A percentile compares a stretch with the other conserved stretches of the same genome.
Evolutionary conservation across 2,329 filamentous ascomycete species (phyloP).

Genomic region (Exophiala calicioides): DNA sequence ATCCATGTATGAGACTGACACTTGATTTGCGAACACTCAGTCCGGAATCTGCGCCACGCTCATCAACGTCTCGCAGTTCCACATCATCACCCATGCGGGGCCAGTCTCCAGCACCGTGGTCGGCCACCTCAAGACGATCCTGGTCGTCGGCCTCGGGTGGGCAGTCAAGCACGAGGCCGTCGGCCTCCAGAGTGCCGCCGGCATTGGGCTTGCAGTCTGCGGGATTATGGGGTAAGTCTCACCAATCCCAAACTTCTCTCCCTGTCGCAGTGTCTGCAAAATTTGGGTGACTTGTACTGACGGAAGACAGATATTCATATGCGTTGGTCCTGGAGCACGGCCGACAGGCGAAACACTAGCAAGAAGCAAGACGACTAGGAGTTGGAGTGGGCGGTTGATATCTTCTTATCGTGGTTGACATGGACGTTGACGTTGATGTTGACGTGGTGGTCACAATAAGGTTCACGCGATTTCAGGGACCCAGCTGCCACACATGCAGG

Average conservation of each 20-base stretch:
- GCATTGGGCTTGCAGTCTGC: conserved; percentile 6
- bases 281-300: background rate
- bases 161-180: conserved; percentile 11
- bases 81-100: conserved; percentile 43
- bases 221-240: conserved; percentile 11
- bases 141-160: conserved; percentile 66
- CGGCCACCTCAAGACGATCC: conserved; percentile 66
- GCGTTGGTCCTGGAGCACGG: conserved; percentile 11
- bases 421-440: no score
- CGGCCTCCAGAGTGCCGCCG: conserved; percentile 5
- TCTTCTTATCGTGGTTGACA: background rate
- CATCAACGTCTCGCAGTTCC: conserved; percentile 56
- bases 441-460: no score
- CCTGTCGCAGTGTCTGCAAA: conserved; percentile 38
- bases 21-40: no score
- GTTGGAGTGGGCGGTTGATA: background rate
- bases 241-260: conserved; percentile 37
- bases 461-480: no score
- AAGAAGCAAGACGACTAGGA: background rate
- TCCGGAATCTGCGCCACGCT: conserved; percentile 64
- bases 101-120: conserved; percentile 67
- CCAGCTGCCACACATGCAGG: no score
- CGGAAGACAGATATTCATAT: conserved; percentile 11
- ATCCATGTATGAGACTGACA: no score
- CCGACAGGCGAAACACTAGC: no score